Conservation (phyloP, 169 alveolate genomes). For the Cryptosporidium sp. region DNA sequence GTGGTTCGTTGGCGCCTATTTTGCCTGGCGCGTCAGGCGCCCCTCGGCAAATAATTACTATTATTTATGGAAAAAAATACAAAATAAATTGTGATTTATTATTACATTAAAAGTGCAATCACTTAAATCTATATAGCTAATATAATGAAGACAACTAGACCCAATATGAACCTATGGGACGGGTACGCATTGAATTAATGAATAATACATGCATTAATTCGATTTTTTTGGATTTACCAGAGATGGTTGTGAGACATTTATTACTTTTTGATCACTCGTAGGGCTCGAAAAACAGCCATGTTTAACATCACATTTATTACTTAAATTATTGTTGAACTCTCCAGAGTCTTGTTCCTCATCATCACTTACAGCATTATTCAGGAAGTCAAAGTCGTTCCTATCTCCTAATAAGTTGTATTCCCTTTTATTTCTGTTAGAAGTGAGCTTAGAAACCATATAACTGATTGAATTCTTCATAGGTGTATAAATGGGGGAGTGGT, state of each 20-base stretch:
- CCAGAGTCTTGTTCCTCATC: conserved; percentile 37
- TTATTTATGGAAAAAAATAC: not conserved
- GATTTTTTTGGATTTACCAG: not conserved
- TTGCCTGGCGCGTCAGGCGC: not conserved
- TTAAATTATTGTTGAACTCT: not conserved
- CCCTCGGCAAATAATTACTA: not conserved
- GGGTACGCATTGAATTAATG: not conserved
- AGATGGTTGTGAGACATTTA: not conserved
- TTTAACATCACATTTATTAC: not conserved
- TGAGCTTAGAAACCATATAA: not conserved
- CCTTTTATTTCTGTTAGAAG: conserved; percentile 1
- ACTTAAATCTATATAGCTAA: not conserved
- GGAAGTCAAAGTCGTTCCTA: conserved; percentile 61
- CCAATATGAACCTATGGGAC: not conserved
- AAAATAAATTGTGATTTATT: no score
- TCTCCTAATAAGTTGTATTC: conserved; percentile 51
- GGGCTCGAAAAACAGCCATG: not conserved
- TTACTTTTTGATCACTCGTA: not conserved
- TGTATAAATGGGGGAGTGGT: not conserved
- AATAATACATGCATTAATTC: no score
- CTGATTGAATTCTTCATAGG: not conserved
- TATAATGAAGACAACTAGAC: no score
- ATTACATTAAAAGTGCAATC: no score
- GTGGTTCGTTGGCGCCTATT: not conserved
- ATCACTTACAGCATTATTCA: conserved; percentile 28